A percentile compares a stretch with the other conserved stretches of the same genome.
Evolutionary conservation across 176 grass and related monocot species (phyloP).

Genomic region (Otatea glauca): DNA sequence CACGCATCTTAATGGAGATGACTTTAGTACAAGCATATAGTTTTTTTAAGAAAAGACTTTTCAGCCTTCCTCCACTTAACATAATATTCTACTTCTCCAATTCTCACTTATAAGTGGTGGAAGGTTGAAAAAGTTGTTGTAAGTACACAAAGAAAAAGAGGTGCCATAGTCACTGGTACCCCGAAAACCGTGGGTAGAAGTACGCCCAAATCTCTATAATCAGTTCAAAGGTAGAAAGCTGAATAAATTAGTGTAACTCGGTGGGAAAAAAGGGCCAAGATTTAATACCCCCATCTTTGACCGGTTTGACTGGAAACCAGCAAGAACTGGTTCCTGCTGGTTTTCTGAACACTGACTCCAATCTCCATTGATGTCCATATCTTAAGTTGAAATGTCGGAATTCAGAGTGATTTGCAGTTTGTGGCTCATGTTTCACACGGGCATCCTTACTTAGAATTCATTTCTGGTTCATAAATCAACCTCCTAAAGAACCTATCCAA

Average conservation of each 20-base stretch:
- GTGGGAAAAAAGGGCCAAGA: neutral
- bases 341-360: neutral
- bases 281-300: neutral
- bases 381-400: neutral
- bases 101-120: neutral
- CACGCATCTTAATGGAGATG: neutral
- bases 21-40: neutral
- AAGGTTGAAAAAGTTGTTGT: neutral
- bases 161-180: neutral
- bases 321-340: no score
- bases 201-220: neutral
- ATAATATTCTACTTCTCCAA: neutral
- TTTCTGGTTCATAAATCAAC: neutral
- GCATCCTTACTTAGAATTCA: neutral
- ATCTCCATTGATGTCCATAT: neutral
- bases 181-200: neutral
- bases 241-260: neutral
- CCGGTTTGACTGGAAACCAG: neutral
- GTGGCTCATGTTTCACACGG: slow-evolving; percentile 9
- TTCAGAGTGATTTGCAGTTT: neutral
- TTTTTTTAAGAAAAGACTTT: no score
- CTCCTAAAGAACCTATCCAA: neutral
- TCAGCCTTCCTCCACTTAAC: neutral
- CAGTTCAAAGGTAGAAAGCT: neutral
- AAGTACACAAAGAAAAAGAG: neutral